Conservation (phyloP, 768 basidiomycete species). For the Mycena venus region DNA sequence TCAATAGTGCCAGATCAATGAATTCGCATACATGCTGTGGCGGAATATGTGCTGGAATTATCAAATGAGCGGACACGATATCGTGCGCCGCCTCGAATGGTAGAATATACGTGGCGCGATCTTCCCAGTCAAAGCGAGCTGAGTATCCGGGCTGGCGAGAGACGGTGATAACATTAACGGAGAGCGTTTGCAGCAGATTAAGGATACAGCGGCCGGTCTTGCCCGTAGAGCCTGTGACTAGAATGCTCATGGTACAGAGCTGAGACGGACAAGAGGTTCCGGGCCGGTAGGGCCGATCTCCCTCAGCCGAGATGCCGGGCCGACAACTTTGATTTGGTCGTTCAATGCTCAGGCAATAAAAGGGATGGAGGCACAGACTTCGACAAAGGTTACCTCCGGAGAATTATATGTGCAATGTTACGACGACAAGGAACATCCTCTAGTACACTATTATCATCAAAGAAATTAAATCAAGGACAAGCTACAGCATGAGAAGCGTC, state of each 20-base stretch:
- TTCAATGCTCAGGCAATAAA: no score
- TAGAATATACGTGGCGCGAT: conserved; percentile 18
- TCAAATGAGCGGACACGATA: conserved; percentile 9
- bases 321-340: no score
- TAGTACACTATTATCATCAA: no score
- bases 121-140: conserved; percentile 21
- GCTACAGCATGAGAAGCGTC: no score
- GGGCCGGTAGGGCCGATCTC: no score
- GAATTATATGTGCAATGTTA: no score
- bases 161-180: conserved; percentile 1
- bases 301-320: no score
- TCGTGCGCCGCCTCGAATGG: conserved; percentile 23
- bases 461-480: no score
- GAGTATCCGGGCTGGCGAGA: conserved; percentile 13
- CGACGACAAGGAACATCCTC: no score
- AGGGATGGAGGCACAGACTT: no score
- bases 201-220: conserved; percentile 18
- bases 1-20: conserved; percentile 22
- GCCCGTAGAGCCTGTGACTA: conserved; percentile 15
- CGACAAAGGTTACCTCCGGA: no score
- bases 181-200: background rate
- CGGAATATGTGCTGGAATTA: conserved; percentile 14
- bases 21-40: background rate
- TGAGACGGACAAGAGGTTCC: no score
- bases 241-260: conserved; percentile 12